Evolutionary conservation across 2,329 filamentous ascomycete genomes (phyloP).

Genomic region (Calonectria leucothoes): DNA sequence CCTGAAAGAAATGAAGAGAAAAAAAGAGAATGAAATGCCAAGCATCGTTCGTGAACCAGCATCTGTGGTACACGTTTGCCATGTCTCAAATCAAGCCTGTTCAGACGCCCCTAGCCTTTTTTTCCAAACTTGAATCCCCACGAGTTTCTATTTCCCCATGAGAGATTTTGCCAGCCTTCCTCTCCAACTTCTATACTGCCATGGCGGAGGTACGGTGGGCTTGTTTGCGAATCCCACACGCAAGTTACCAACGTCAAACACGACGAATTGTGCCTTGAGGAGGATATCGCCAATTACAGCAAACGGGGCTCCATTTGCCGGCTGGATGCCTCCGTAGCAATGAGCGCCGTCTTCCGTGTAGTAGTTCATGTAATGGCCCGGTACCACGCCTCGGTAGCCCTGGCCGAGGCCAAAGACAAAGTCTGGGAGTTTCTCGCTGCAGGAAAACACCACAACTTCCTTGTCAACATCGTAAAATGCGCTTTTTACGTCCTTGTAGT

Average conservation of each 20-base stretch:
- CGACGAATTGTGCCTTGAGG: slow-evolving; percentile 70
- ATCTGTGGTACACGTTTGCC: not conserved
- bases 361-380: not conserved
- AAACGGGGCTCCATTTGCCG: slow-evolving; percentile 53
- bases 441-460: slow-evolving; percentile 52
- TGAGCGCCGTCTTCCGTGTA: not conserved
- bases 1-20: not conserved
- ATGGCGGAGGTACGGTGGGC: not conserved
- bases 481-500: not conserved
- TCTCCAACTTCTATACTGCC: not conserved
- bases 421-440: slow-evolving; percentile 57
- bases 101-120: not conserved
- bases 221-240: slow-evolving; percentile 37
- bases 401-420: slow-evolving; percentile 65
- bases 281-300: slow-evolving; percentile 74
- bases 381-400: slow-evolving; percentile 37
- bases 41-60: not conserved
- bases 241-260: slow-evolving; percentile 57
- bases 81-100: not conserved
- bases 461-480: not conserved
- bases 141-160: not conserved
- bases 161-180: not conserved
- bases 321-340: slow-evolving; percentile 77
- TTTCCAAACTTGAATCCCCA: not conserved
- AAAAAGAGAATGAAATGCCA: not conserved